A percentile compares a stretch with the other conserved stretches of the same genome.
Evolutionary conservation across 2,329 filamentous ascomycete species (phyloP).

Genomic region (Calonectria multiphialidica): DNA sequence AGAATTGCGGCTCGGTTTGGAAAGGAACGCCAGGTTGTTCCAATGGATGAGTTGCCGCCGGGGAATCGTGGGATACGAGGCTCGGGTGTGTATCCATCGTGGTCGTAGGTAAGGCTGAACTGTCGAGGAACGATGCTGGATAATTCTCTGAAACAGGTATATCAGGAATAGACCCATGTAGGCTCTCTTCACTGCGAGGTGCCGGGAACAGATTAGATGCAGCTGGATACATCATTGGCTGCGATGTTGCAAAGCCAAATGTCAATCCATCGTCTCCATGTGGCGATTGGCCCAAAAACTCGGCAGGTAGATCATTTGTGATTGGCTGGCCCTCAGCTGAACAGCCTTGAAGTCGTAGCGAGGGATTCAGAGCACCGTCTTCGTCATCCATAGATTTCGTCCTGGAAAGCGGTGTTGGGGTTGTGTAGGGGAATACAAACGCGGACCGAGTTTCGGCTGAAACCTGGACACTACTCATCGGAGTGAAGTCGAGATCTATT

Average conservation of each 20-base stretch:
- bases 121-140: slow-evolving; percentile 39
- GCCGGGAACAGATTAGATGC: slow-evolving; percentile 27
- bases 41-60: neutral
- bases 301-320: slow-evolving; percentile 13
- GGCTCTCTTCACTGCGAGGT: slow-evolving; percentile 8
- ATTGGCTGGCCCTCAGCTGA: slow-evolving; percentile 17
- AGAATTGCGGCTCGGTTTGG: slow-evolving; percentile 15
- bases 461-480: slow-evolving; percentile 44
- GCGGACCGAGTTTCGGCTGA: slow-evolving; percentile 41
- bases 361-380: slow-evolving; percentile 18
- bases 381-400: slow-evolving; percentile 31
- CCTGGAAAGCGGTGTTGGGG: slow-evolving; percentile 40
- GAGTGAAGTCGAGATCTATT: slow-evolving; percentile 43
- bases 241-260: slow-evolving; percentile 33
- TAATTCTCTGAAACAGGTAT: slow-evolving; percentile 30
- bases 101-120: slow-evolving; percentile 9
- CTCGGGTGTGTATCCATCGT: slow-evolving; percentile 21
- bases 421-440: slow-evolving; percentile 39
- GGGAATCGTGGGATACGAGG: slow-evolving; percentile 25
- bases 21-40: slow-evolving; percentile 22
- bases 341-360: slow-evolving; percentile 24
- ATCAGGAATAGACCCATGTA: slow-evolving; percentile 20
- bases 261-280: slow-evolving; percentile 25
- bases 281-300: slow-evolving; percentile 27
- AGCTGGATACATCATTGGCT: slow-evolving; percentile 33